Evolutionary conservation across 1,284 basidiomycete genomes (phyloP).

Genomic region (Trametes sp.): DNA sequence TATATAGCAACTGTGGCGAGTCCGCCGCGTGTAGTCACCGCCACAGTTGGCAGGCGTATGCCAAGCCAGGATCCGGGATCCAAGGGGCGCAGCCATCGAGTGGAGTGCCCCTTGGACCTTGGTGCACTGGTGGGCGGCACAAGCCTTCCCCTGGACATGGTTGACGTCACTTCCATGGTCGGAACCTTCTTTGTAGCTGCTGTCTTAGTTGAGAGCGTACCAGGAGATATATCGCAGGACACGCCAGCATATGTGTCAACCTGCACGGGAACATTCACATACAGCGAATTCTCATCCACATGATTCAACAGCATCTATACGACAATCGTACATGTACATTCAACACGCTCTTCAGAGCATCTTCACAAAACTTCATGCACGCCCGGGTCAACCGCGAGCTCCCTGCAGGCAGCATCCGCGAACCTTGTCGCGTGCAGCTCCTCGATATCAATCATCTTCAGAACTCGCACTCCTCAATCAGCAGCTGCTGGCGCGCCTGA

Average conservation of each 20-base stretch:
- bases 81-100: not conserved
- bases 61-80: not conserved
- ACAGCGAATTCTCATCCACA: too few relatives aligned
- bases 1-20: not conserved
- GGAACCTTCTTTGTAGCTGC: not conserved
- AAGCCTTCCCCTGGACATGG: not conserved
- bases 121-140: not conserved
- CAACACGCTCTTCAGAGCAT: too few relatives aligned
- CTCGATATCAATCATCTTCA: not conserved
- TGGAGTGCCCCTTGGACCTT: not conserved
- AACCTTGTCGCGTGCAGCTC: too few relatives aligned
- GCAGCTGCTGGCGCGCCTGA: conserved; percentile 26
- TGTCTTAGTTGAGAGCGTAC: not conserved
- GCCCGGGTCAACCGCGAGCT: too few relatives aligned
- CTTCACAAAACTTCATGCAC: too few relatives aligned
- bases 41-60: conserved; percentile 1
- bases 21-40: not conserved
- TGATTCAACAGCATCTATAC: too few relatives aligned
- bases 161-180: not conserved
- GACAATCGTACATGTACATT: too few relatives aligned
- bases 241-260: too few relatives aligned
- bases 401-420: too few relatives aligned
- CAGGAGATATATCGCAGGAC: too few relatives aligned
- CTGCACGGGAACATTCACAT: too few relatives aligned
- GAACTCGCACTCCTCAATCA: conserved; percentile 11